These are phyloP conservation scores for Rhodotorula sp. DNA, from an alignment of 1,284 basidiomycete species.

Conservation along the genomic window DNA sequence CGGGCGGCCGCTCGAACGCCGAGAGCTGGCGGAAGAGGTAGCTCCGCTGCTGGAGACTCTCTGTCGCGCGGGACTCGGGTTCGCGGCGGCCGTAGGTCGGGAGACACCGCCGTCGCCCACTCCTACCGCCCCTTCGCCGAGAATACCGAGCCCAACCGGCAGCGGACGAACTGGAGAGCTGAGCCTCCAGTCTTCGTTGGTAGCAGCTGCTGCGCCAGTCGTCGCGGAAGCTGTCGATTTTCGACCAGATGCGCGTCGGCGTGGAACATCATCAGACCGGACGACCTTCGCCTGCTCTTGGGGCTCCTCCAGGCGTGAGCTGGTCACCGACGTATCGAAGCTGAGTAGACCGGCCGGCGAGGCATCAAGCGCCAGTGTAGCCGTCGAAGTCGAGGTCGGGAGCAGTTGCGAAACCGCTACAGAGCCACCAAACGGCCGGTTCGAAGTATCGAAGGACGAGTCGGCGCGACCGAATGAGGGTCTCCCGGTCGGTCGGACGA, in stretches of 20 bases:
- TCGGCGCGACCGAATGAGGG: not conserved
- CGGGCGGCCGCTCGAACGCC: conserved; percentile 18
- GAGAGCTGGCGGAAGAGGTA: not conserved
- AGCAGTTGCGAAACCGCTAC: not conserved
- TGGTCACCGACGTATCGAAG: not conserved
- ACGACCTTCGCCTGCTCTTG: not conserved
- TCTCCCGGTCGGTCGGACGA: conserved; percentile 3
- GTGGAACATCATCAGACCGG: not conserved
- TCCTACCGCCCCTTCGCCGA: not conserved
- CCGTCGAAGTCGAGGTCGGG: conserved; percentile 16
- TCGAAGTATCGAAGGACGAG: conserved; percentile 16
- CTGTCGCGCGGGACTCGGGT: not conserved
- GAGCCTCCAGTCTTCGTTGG: not conserved
- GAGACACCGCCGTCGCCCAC: too few relatives aligned
- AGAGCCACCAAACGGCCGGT: conserved; percentile 12
- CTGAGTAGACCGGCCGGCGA: conserved; percentile 17
- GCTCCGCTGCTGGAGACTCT: not conserved
- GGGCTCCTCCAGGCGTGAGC: not conserved
- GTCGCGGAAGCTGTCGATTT: not conserved
- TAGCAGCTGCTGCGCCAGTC: not conserved
- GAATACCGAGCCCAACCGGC: not conserved
- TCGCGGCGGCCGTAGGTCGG: not conserved
- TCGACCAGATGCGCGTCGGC: not conserved
- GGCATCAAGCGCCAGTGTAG: conserved; percentile 15
- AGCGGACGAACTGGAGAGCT: not conserved